Base-by-base conservation (phyloP, 2,329 filamentous ascomycete genomes). In the Akanthomyces lecanii region DNA sequence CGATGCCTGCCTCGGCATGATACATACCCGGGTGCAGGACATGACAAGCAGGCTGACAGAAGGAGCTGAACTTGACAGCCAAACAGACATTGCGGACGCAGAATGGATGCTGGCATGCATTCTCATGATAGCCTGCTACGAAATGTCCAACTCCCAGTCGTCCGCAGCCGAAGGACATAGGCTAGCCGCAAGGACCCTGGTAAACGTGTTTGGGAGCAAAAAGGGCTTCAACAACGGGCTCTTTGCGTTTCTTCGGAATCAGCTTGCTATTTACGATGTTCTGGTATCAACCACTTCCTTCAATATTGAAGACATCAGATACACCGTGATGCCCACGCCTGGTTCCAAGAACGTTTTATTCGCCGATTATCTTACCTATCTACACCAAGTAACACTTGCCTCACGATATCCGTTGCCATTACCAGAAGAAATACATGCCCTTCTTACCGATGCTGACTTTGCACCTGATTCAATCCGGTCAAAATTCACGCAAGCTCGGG, bases 91-190 rank as follows among this genome's bases (percentile, higher is more conserved):
- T 36, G 65, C 60, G 33, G 69, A 71, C 21, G 70, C 69, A 14
- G 70, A 72, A 54, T 73, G 71, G 68, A 69, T 73, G 65, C 62
- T 73, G 60, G 70, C 71, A 1, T 67, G 70, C 5, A 72, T 73
- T 25, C 65, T 73, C 0, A 65, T 67, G 56, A 66, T 67, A 30
- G 69, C 68, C 14, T 71, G 68, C 52, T 73, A 72, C 48, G 71
- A 73, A 56, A 72, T 71, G 68, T 67, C 69, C 30, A 68, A 71
- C 36, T 69, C 67, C 23, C 68, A 69, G 14, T 62, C 66, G 3
- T 64, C 64, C 4, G 69, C 68, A 1, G 71, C 71, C 3, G 71
- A 73, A 36, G 68, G 68, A 28, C 71, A 73, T 40, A 62, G 71
- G 11, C 65, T 65, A 48, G 71, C 71, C 5, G 71, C 71, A 0